A percentile compares a stretch with the other conserved stretches of the same genome.
Evolutionary conservation across 2,329 filamentous ascomycete species (phyloP).

Genomic region (Pseudogymnoascus sp.): DNA sequence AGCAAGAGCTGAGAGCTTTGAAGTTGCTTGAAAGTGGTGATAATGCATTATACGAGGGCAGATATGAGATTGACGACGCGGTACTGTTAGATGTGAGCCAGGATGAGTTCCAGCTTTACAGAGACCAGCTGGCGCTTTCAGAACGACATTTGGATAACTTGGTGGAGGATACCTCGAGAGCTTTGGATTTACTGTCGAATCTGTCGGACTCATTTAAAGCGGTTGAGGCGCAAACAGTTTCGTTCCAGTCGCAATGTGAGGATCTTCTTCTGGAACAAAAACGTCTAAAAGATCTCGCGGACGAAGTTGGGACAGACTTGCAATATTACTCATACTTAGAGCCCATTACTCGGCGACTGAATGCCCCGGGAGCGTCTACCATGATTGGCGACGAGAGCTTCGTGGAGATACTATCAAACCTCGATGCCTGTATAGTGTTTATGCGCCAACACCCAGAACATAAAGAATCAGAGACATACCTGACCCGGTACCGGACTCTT

Average conservation of each 20-base stretch:
- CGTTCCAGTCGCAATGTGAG: slow-evolving; percentile 88
- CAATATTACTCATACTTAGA: slow-evolving; percentile 93
- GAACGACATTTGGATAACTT: slow-evolving; percentile 75
- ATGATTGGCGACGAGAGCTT: slow-evolving; percentile 80
- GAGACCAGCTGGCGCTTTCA: slow-evolving; percentile 71
- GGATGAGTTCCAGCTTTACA: slow-evolving; percentile 75
- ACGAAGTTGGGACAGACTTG: slow-evolving; percentile 81
- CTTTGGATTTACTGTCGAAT: slow-evolving; percentile 65
- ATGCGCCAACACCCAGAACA: slow-evolving; percentile 82
- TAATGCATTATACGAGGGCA: slow-evolving; percentile 47
- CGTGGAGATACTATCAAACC: slow-evolving; percentile 73
- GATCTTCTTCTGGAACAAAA: slow-evolving; percentile 75
- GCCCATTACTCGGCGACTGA: slow-evolving; percentile 78
- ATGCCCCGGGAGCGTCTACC: slow-evolving; percentile 81
- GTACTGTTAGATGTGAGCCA: slow-evolving; percentile 74
- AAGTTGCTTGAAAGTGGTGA: slow-evolving; percentile 30
- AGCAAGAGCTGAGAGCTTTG: slow-evolving; percentile 15
- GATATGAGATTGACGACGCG: slow-evolving; percentile 52
- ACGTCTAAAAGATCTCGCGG: slow-evolving; percentile 67
- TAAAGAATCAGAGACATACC: slow-evolving; percentile 78
- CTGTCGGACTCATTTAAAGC: slow-evolving; percentile 79
- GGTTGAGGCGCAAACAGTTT: slow-evolving; percentile 84
- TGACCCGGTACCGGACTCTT: slow-evolving; percentile 76
- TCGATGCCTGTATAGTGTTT: slow-evolving; percentile 87
- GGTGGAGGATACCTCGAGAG: slow-evolving; percentile 65